Base-by-base conservation (phyloP, 2,329 filamentous ascomycete genomes). In the Elsinoe arachidis region DNA sequence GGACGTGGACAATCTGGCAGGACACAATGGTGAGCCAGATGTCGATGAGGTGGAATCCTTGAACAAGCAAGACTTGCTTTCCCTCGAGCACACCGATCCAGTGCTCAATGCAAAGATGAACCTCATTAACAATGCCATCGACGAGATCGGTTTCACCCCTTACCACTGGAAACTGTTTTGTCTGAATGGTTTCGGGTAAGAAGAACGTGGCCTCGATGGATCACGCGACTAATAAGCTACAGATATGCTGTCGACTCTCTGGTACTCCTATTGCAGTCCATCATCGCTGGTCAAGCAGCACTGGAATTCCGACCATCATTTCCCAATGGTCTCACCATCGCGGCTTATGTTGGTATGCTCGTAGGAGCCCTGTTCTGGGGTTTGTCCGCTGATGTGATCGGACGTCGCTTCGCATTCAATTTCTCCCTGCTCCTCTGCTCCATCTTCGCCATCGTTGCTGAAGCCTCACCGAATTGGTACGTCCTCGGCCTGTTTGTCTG, bases 391-490 rank as follows among this genome's bases (percentile, higher is more conserved):
- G 85, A 88, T 64, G 77, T 88, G 34, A 83, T 88, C 60, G 85
- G 85, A 5, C 77, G 85, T 43, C 80, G 80, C 61, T 81, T 80
- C 62, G 85, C 85, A 4, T 89, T 88, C 72, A 88, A 88, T 64
- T 71, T 81, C 19, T 83, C 81, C 1, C 73, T 88, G 10, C 77
- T 87, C 63, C 74, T 87, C 58, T 84, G 80, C 64, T 79, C 81
- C 3, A 67, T 81, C 5, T 83, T 84, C 51, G 79, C 78, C 30
- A 80, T 87, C 56, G 72, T 86, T 0, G 85, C 84, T 0, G 87
- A 85, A 3, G 82, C 80, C 1, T 78, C 81, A 59, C 85, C 86
- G 1, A 86, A 77, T 61, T 90, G 84, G 83, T 71, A 78, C 1
- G 78, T 80, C 0, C 74, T 88, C 11, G 83, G 81, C 0, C 68